These are phyloP conservation scores for Ophiocordyceps camponoti-floridani DNA, from an alignment of 2,329 filamentous ascomycete species.

Conservation along the genomic window DNA sequence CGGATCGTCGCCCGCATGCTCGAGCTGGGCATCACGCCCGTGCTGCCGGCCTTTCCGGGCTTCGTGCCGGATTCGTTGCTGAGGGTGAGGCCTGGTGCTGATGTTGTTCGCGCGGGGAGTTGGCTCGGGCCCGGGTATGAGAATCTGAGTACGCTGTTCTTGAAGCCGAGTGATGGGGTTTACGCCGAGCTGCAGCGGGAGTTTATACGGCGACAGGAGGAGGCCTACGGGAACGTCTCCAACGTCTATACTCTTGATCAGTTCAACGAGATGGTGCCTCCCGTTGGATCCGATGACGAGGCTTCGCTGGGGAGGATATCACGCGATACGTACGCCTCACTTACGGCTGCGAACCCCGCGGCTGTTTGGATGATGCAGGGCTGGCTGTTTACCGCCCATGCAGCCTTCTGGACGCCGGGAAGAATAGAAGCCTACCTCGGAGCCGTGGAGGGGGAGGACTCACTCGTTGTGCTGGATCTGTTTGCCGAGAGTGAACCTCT, in stretches of 20 bases:
- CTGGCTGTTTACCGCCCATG: constrained; percentile 27
- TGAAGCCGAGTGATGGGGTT: constrained; percentile 24
- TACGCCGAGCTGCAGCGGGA: constrained; percentile 24
- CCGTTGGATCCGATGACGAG: constrained; percentile 23
- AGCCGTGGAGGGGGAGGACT: constrained; percentile 20
- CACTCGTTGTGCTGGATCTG: constrained; percentile 32
- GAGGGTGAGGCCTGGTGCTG: constrained; percentile 22
- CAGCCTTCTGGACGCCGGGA: constrained; percentile 23
- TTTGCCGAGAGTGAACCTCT: constrained; percentile 29
- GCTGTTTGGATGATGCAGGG: constrained; percentile 35
- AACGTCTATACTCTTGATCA: constrained; percentile 32
- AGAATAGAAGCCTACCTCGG: constrained; percentile 29
- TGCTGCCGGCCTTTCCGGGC: constrained; percentile 30
- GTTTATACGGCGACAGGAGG: constrained; percentile 26
- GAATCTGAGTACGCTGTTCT: constrained; percentile 27
- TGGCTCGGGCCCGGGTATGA: constrained; percentile 16
- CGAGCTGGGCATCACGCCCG: constrained; percentile 32
- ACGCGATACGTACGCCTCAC: constrained; percentile 22
- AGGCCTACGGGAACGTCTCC: constrained; percentile 27
- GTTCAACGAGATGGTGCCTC: constrained; percentile 32
- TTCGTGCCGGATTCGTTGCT: constrained; percentile 25
- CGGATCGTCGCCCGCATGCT: constrained; percentile 30
- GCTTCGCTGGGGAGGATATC: constrained; percentile 8
- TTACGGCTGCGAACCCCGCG: constrained; percentile 27
- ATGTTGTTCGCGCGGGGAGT: constrained; percentile 21